These are phyloP conservation scores for Fusarium pseudonygamai DNA, from an alignment of 2,329 filamentous ascomycete genomes.

Conservation along the genomic window DNA sequence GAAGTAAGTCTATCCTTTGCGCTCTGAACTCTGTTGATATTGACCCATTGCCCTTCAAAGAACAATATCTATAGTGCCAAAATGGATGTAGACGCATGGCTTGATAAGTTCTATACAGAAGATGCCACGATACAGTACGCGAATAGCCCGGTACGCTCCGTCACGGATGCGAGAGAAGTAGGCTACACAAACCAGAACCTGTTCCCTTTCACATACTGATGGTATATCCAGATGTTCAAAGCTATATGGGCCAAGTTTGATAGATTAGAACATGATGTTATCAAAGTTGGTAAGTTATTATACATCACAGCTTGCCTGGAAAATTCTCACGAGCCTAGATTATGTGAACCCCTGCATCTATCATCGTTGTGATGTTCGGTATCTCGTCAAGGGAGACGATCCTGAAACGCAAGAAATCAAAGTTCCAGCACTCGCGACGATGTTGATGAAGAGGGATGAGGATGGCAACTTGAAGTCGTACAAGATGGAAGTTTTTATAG, in stretches of 20 bases:
- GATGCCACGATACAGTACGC: neutral
- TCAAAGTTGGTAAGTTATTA: neutral
- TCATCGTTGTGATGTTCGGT: constrained; percentile 5
- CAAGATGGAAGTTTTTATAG: neutral
- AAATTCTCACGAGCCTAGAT: neutral
- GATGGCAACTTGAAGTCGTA: neutral
- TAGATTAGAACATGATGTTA: neutral
- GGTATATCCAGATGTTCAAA: neutral
- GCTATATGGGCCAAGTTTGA: constrained; percentile 1
- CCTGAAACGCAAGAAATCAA: neutral
- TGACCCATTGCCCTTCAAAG: neutral
- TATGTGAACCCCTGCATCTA: constrained; percentile 4
- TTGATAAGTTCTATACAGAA: neutral
- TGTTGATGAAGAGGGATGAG: neutral
- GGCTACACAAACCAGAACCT: neutral
- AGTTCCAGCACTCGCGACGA: neutral
- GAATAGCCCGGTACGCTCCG: neutral
- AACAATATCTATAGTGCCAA: neutral
- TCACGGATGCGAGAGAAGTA: neutral
- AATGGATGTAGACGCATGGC: constrained; percentile 1
- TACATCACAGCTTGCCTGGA: accelerated
- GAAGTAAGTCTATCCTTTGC: neutral
- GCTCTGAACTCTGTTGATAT: neutral
- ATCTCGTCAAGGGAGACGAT: constrained; percentile 4
- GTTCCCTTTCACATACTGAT: neutral